phyloP scores from a whole-genome alignment of 176 grass and related monocot genomes.

The Bonia amplexicaulis region DNA sequence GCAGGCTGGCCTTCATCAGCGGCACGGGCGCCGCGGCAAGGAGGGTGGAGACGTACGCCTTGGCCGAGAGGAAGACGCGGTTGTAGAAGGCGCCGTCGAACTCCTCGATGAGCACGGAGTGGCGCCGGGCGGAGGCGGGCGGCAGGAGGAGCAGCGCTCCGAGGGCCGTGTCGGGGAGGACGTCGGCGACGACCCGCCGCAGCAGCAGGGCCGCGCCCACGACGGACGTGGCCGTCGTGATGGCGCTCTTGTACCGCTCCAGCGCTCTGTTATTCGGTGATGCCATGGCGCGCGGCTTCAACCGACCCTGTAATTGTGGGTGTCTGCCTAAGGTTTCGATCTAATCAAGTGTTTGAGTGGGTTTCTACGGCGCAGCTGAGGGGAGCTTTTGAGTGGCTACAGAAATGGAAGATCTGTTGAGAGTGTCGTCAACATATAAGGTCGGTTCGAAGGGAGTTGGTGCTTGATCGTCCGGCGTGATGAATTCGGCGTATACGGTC shows the following conservation, averaged over 20 bases:
- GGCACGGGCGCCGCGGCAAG: conserved; percentile 39
- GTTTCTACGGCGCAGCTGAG: background rate
- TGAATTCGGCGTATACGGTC: background rate
- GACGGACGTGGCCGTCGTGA: conserved; percentile 32
- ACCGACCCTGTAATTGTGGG: background rate
- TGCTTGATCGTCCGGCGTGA: background rate
- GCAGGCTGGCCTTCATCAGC: conserved; percentile 41
- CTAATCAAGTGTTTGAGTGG: background rate
- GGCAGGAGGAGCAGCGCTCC: conserved; percentile 43
- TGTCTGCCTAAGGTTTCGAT: background rate
- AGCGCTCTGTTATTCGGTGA: conserved; percentile 22
- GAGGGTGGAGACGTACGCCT: conserved; percentile 45
- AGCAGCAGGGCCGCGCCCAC: conserved; percentile 42
- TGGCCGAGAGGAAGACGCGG: conserved; percentile 42
- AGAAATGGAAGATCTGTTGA: too few species aligned
- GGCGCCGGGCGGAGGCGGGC: conserved; percentile 7
- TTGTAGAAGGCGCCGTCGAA: conserved; percentile 48
- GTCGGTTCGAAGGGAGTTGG: conserved; percentile 8
- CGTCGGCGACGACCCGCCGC: conserved; percentile 27
- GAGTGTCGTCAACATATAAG: background rate
- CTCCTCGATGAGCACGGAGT: conserved; percentile 46
- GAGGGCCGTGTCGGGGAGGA: conserved; percentile 30
- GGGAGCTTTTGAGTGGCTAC: too few species aligned
- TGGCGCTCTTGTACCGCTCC: conserved; percentile 36
- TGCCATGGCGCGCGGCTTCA: background rate